phyloP scores from a whole-genome alignment of 2,329 filamentous ascomycete genomes.

The Calonectria fujianensis region DNA sequence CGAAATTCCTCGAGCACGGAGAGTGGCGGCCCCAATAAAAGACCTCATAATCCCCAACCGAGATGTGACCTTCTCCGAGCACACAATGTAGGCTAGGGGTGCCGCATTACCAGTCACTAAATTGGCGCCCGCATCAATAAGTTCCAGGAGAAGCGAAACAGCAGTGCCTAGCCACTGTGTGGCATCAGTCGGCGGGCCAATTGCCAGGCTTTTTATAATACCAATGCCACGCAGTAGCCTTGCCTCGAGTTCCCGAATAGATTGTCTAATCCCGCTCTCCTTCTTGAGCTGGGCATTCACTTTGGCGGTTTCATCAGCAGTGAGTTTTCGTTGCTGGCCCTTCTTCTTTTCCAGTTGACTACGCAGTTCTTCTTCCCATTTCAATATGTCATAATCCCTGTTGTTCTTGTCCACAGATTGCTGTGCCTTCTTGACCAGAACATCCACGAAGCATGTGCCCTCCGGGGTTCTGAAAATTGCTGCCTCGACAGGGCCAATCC shows the following conservation, averaged over 20 bases:
- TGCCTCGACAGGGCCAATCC: constrained; percentile 89
- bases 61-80: constrained; percentile 82
- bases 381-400: constrained; percentile 96
- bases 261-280: constrained; percentile 85
- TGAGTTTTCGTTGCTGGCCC: constrained; percentile 92
- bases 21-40: constrained; percentile 91
- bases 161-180: constrained; percentile 91
- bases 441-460: constrained; percentile 91
- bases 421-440: constrained; percentile 87
- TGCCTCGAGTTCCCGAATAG: constrained; percentile 81
- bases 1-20: constrained; percentile 85
- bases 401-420: constrained; percentile 86
- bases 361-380: constrained; percentile 96
- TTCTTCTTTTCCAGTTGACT: constrained; percentile 94
- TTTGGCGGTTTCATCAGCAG: constrained; percentile 90
- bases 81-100: constrained; percentile 85
- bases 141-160: constrained; percentile 82
- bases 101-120: constrained; percentile 88
- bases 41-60: constrained; percentile 85
- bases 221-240: constrained; percentile 88
- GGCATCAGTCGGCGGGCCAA: constrained; percentile 91
- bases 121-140: constrained; percentile 87
- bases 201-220: constrained; percentile 87
- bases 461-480: constrained; percentile 95
- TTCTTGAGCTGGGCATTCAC: constrained; percentile 93